A percentile compares a stretch with the other conserved stretches of the same genome.
Conservation (phyloP, 1,284 basidiomycete genomes). For the Rhodotorula sp. region DNA sequence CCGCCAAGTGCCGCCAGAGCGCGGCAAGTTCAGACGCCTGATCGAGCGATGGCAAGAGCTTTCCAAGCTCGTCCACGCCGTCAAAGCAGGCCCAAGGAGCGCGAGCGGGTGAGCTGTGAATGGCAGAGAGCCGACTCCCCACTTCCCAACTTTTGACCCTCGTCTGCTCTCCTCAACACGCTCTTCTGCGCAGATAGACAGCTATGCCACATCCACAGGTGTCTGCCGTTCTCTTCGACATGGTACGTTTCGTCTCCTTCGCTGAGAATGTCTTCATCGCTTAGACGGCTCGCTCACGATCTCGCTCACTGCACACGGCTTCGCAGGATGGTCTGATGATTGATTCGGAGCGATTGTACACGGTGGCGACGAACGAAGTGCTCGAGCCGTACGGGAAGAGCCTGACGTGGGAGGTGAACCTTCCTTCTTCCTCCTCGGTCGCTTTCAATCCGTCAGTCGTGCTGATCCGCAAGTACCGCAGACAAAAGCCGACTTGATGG, state of each 20-base stretch:
- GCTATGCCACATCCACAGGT: conserved; percentile 24
- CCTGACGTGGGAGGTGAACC: conserved; percentile 28
- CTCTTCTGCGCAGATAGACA: not conserved
- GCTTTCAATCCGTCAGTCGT: not conserved
- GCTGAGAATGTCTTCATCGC: not conserved
- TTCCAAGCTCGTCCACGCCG: too few relatives aligned
- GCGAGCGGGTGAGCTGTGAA: not conserved
- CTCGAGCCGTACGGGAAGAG: conserved; percentile 26
- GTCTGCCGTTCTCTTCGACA: conserved; percentile 37
- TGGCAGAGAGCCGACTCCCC: not conserved
- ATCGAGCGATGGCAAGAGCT: too few relatives aligned
- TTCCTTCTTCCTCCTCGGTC: not conserved
- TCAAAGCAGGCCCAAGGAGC: too few relatives aligned
- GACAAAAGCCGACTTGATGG: conserved; percentile 35
- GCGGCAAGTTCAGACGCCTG: too few relatives aligned
- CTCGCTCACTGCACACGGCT: not conserved
- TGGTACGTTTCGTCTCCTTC: conserved; percentile 12
- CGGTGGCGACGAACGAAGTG: conserved; percentile 28
- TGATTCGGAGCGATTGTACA: conserved; percentile 31
- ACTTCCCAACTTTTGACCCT: not conserved
- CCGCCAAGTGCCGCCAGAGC: too few relatives aligned
- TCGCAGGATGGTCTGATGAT: conserved; percentile 33
- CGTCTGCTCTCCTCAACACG: not conserved
- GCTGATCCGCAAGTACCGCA: not conserved
- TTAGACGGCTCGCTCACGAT: too few relatives aligned